Base-by-base conservation (phyloP, 805 yeast species). In the Candida quercuum region DNA sequence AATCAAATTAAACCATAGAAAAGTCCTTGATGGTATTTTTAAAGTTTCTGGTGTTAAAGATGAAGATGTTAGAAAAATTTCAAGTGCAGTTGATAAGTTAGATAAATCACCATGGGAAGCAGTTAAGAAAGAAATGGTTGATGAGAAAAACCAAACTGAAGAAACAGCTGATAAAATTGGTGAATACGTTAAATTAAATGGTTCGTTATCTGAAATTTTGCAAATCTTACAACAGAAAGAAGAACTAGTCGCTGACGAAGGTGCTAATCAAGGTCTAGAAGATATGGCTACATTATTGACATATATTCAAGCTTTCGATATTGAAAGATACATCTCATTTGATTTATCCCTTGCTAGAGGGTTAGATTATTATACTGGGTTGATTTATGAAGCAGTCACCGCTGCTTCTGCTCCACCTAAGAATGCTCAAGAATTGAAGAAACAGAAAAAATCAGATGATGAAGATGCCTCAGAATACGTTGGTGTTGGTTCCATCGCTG, bases 401-500 rank as follows among this genome's bases (percentile, higher is more conserved):
- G 72, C 81, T 14, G 96, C 88, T 33, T 86, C 96, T 32, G 97
- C 97, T n/a, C 96, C 99, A 17, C 98, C 98, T 39, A 64, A 66
- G 29, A 79, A 81, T 57, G 93, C 93, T 7, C 69, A 68, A 26
- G 88, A 76, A 60, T 67, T 79, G 60, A 81, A 77, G 59, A 68
- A 65, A 48, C 59, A 71, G 34, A 60, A 56, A 35, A 61, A 58
- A 33, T 61, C 55, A 28, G 85, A 74, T 14, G 91, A 76, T 36
- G 96, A 87, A 48, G 97, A 93, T 62, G 96, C 96, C 40, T 85
- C 95, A 37, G 97, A 86, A 47, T 87, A 85, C 52, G 98, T 93
- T 38, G 99, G 99, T 51, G 96, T 91, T 30, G 99, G 99, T 25
- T 93, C 99, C 6, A 88, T 93, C 55, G 96, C 96, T 36, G 99